Evolutionary conservation across 176 grass and related monocot species (phyloP), one percentile per base, ranked within the genome.

Genomic region (Ensete ventricosum): DNA sequence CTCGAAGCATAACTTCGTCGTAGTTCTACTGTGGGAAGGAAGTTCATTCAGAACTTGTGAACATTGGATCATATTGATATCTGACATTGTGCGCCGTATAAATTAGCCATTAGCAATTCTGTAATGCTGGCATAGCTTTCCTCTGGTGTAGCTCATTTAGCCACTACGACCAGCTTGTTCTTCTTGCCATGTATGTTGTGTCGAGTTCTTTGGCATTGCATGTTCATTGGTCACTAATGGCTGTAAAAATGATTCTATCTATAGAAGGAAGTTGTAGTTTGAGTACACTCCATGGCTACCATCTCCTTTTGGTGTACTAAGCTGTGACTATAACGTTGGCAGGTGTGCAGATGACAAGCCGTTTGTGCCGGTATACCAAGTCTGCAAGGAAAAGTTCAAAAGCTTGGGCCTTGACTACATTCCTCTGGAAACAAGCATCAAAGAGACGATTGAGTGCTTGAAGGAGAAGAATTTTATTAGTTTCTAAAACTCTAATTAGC

Each of bases 341-440:
- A 65, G 63, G 63, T 65, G 63, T 27, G 63, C 63, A 5, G 63
- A 65, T 26, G 63, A 65, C 63, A 27, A 65, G 22, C 63, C 63
- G 10, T 13, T 27, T 25, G 22, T 3, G 0, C 63, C 63, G 13
- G 26, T 25, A 13, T 65, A 12, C 23, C 23, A 57, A n/a, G 7
- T 69, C 3, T 69, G 6, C 9, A 13, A 69, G 29, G 12, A 69
- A 29, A 69, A 49, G 29, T 69, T 19, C 9, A 69, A 48, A 69
- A 69, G 29, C 19, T n/a, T 69, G 66, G 66, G 66, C 14, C 26
- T 69, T 9, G 66, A 69, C 19, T 69, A 50, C 29, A 69, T 49
- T n/a, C 66, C 66, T n/a, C 27, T 69, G 5, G 66, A 69, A 69
- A 69, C 66, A 50, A 69, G 66, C 29, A 48, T 69, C 29, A 69